Conservation (phyloP, 495 filamentous ascomycete species). For the Penicillium daleae region DNA sequence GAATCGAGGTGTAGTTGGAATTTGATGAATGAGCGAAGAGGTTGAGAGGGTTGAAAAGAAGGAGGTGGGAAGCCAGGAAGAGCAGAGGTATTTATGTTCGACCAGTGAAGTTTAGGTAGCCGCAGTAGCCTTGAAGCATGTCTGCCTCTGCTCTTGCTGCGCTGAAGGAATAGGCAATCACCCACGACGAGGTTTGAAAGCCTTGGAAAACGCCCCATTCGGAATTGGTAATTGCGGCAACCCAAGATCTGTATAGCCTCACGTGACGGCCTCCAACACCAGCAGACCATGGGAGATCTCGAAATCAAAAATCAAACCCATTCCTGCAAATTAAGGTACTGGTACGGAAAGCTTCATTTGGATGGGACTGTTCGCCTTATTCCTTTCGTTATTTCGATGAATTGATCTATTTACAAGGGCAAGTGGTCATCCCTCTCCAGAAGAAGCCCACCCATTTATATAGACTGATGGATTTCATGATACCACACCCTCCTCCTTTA, state of each 20-base stretch:
- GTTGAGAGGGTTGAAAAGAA: neutral
- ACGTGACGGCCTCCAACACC: conserved; percentile 27
- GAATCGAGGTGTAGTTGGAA: neutral
- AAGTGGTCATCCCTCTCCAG: conserved; percentile 3
- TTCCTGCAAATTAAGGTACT: no score
- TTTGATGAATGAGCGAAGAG: conserved; percentile 4
- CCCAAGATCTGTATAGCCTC: conserved; percentile 40
- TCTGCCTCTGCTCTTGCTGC: neutral
- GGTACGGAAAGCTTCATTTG: no score
- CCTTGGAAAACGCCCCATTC: neutral
- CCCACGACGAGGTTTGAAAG: neutral
- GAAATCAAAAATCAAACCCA: no score
- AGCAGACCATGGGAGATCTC: no score
- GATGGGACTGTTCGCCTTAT: neutral
- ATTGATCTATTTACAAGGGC: neutral
- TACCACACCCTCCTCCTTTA: conserved; percentile 72
- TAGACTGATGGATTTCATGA: conserved; percentile 28
- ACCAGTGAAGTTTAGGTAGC: neutral
- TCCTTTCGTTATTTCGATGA: neutral
- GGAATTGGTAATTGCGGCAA: conserved; percentile 12
- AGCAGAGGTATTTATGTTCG: conserved; percentile 10
- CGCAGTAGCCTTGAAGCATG: neutral
- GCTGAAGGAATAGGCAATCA: neutral
- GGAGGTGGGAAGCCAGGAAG: neutral
- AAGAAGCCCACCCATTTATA: conserved; percentile 1